phyloP scores from a whole-genome alignment of 305 asterid genomes.

The Rubia balearica region DNA sequence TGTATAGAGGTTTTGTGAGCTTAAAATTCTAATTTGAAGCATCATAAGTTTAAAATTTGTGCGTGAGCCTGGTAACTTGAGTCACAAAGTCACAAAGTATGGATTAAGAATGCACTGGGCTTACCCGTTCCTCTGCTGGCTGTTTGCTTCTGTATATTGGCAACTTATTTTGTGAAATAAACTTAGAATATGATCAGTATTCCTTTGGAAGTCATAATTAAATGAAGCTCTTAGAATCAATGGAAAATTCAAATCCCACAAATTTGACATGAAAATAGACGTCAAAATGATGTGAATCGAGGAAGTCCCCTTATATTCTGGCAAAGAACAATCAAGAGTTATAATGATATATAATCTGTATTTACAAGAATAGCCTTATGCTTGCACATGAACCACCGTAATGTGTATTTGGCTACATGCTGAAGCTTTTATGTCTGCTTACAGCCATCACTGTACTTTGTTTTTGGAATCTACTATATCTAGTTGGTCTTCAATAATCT shows the following conservation, averaged over 20 bases:
- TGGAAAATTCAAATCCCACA: not conserved
- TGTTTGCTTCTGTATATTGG: conserved; percentile 1
- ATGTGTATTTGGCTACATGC: not conserved
- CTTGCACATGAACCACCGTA: not conserved
- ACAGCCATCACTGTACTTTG: not conserved
- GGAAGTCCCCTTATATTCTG: not conserved
- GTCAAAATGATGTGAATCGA: not conserved
- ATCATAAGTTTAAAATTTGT: not conserved
- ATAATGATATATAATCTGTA: not conserved
- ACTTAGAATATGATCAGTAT: not conserved
- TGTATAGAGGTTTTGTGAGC: not conserved
- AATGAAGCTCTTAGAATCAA: not conserved
- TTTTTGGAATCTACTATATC: not conserved
- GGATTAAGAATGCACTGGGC: not conserved
- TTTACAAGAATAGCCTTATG: not conserved
- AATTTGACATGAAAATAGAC: not conserved
- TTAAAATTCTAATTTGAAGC: not conserved
- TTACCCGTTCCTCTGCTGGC: not conserved
- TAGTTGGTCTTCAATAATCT: not conserved
- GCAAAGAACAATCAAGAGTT: not conserved
- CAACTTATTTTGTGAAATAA: not conserved
- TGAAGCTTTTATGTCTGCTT: conserved; percentile 4
- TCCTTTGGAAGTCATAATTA: not conserved
- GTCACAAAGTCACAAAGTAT: not conserved
- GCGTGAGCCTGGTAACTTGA: not conserved